These are phyloP conservation scores for Fusarium redolens DNA, from an alignment of 2,329 filamentous ascomycete genomes.

Conservation along the genomic window DNA sequence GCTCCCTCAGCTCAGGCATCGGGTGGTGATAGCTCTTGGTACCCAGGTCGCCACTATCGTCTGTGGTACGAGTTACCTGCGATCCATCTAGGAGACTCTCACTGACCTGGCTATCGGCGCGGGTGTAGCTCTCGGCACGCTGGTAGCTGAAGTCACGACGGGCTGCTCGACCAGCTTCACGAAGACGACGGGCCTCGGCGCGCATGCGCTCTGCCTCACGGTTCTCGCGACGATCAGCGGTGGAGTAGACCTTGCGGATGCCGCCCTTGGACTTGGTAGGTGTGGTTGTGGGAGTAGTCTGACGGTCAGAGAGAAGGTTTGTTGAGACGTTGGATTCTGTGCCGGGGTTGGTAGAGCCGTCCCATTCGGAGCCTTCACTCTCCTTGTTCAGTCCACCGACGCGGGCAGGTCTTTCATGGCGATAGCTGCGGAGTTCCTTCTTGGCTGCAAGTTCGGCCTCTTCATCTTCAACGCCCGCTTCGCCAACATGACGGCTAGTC, in stretches of 20 bases:
- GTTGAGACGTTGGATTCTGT: slow-evolving; percentile 73
- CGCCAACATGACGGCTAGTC: slow-evolving; percentile 60
- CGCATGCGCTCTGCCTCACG: slow-evolving; percentile 67
- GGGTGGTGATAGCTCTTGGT: slow-evolving; percentile 69
- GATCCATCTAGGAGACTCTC: slow-evolving; percentile 50
- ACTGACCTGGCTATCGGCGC: slow-evolving; percentile 41
- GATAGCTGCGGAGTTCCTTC: slow-evolving; percentile 82
- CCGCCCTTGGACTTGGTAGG: slow-evolving; percentile 55
- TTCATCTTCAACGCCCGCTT: slow-evolving; percentile 72
- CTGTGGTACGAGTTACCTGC: slow-evolving; percentile 51
- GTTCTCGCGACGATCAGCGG: slow-evolving; percentile 63
- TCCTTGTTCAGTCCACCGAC: slow-evolving; percentile 91
- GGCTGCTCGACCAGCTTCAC: slow-evolving; percentile 61
- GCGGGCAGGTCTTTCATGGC: slow-evolving; percentile 84
- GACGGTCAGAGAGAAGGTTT: slow-evolving; percentile 69
- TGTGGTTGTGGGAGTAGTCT: slow-evolving; percentile 67
- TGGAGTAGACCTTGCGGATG: slow-evolving; percentile 72
- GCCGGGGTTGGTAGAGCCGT: slow-evolving; percentile 73
- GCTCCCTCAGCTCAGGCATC: slow-evolving; percentile 62
- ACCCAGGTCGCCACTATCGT: slow-evolving; percentile 61
- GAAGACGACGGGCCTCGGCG: slow-evolving; percentile 66
- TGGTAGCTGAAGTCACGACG: slow-evolving; percentile 67
- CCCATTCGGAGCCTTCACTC: slow-evolving; percentile 82
- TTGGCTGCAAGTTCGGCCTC: slow-evolving; percentile 72
- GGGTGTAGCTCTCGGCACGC: slow-evolving; percentile 47